These are phyloP conservation scores for Suhomyces panamericanus DNA, from an alignment of 1,139 yeast species.

Conservation along the genomic window DNA sequence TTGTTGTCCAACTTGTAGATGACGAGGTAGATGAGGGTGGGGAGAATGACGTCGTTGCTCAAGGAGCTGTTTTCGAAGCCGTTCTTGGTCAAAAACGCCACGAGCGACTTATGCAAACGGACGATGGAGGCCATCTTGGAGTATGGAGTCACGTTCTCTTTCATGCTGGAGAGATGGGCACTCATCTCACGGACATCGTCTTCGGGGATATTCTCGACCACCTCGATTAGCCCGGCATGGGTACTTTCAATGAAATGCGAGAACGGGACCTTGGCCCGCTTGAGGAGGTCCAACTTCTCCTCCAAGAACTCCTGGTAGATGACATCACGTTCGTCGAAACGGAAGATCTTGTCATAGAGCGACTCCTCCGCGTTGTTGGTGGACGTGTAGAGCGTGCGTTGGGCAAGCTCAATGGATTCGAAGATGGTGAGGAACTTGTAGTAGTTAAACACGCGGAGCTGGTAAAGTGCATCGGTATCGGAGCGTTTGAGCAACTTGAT, in stretches of 20 bases:
- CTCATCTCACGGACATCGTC: slow-evolving; percentile 13
- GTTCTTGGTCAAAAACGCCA: slow-evolving; percentile 21
- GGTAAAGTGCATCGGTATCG: slow-evolving; percentile 39
- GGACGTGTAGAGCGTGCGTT: slow-evolving; percentile 31
- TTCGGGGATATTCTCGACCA: slow-evolving; percentile 20
- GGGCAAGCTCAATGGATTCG: slow-evolving; percentile 39
- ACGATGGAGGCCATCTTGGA: slow-evolving; percentile 34
- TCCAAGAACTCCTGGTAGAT: slow-evolving; percentile 38
- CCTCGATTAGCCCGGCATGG: slow-evolving; percentile 18
- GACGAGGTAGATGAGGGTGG: slow-evolving; percentile 39
- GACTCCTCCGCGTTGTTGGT: slow-evolving; percentile 28
- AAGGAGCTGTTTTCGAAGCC: slow-evolving; percentile 25
- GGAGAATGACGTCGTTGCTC: slow-evolving; percentile 43
- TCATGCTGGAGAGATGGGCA: slow-evolving; percentile 18
- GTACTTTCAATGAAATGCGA: slow-evolving; percentile 30
- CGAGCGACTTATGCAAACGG: slow-evolving; percentile 34
- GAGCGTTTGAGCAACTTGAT: slow-evolving; percentile 39
- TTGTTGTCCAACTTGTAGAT: slow-evolving; percentile 25
- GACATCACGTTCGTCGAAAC: slow-evolving; percentile 43
- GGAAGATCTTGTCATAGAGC: slow-evolving; percentile 41
- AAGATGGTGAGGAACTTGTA: slow-evolving; percentile 40
- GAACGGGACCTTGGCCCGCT: slow-evolving; percentile 29
- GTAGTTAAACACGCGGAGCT: slow-evolving; percentile 43
- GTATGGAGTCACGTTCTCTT: slow-evolving; percentile 32
- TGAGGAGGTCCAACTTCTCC: slow-evolving; percentile 34